Evolutionary conservation across 768 basidiomycete genomes (phyloP), one percentile per base, ranked within the genome.

Genomic region (Cubamyces sp.): DNA sequence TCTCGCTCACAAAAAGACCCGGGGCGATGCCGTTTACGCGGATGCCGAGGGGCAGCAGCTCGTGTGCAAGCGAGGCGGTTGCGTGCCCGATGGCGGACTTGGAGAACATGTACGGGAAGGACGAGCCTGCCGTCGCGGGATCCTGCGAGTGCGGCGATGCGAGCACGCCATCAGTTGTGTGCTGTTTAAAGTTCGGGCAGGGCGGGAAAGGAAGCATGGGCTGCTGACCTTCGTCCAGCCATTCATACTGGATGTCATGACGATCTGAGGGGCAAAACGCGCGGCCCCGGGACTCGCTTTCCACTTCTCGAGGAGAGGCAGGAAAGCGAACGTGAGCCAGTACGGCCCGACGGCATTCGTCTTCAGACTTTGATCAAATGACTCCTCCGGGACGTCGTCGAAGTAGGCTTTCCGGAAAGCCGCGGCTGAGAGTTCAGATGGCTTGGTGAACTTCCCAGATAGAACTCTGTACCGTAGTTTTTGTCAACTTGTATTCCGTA

Each of bases 311-410:
- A 84, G 73, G 0, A 85, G 72, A 6, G 82, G 83, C 3, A 85
- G 73, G 73, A 83, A 82, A n/a, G 83, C 83, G 64, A 84, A 81
- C 0, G 83, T 79, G 19, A 83, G 73, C 80, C 83, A 86, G 69
- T 83, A 83, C 5, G 83, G 79, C 0, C 78, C 80, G 11, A 78
- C 73, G 0, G 78, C 76, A 63, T 81, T 81, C 18, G 78, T 77
- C 58, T 71, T 70, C 28, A 77, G 48, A 16, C 65, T 66, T 47
- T 77, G 71, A 59, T 74, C 68, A 59, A 82, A 82, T 16, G 73
- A 66, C 4, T 77, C 74, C 40, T 78, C 71, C 5, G 75, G 54
- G 41, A 81, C 67, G 3, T 69, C 64, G 50, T 79, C 78, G 66
- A 79, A 80, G 65, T 76, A 77, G 3, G 74, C 75, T 9, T 74